Percentiles rank a stretch among this genome's conserved stretches.
phyloP scores from a whole-genome alignment of 331 rosid species.

The Ulmus americana region DNA sequence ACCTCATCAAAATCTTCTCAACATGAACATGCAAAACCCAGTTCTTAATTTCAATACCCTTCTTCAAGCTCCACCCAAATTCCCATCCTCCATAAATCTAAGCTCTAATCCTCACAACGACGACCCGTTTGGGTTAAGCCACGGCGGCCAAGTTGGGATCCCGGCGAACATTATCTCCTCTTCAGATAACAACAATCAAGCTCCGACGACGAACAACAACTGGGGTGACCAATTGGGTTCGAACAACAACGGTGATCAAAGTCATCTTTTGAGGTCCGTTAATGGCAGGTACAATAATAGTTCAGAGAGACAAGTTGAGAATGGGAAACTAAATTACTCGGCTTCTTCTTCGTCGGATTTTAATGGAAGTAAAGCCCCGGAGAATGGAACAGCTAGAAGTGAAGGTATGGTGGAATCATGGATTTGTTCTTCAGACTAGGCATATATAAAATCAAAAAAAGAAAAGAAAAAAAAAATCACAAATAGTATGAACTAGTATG shows the following conservation, averaged over 20 bases:
- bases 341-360: constrained; percentile 41
- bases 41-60: constrained; percentile 53
- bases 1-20: constrained; percentile 20
- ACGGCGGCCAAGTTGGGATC: constrained; percentile 6
- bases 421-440: constrained; percentile 80
- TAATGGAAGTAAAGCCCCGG: constrained; percentile 41
- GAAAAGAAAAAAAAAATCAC: constrained; percentile 14
- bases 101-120: constrained; percentile 16
- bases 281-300: constrained; percentile 25
- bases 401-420: constrained; percentile 96
- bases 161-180: constrained; percentile 16
- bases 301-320: constrained; percentile 12
- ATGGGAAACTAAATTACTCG: constrained; percentile 30
- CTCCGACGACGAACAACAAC: constrained; percentile 20
- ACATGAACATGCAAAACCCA: constrained; percentile 46
- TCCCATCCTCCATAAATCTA: neutral
- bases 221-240: constrained; percentile 38
- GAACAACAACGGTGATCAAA: constrained; percentile 24
- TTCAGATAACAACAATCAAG: neutral
- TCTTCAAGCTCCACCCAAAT: constrained; percentile 18
- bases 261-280: constrained; percentile 31
- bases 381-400: constrained; percentile 41
- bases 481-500: constrained; percentile 18
- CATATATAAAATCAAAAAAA: constrained; percentile 10
- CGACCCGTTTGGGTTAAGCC: constrained; percentile 51